Evolutionary conservation across 208 protist species (phyloP).

Genomic region (Leishmania arabica): DNA sequence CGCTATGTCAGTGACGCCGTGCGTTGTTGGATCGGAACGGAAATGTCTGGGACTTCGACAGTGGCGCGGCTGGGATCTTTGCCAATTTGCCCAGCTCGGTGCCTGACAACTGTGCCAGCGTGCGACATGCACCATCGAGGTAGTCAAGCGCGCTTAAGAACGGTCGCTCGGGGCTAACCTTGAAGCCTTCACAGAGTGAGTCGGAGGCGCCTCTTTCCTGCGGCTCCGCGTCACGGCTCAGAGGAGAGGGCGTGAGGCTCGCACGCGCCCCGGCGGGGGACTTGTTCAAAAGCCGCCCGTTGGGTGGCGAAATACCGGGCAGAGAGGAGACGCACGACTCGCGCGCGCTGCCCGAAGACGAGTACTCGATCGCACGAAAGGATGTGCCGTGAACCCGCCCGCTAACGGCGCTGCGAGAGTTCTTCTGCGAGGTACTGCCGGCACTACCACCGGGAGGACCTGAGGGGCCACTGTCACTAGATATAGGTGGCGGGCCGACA

Average conservation of each 20-base stretch:
- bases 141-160: conserved; percentile 44
- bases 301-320: neutral
- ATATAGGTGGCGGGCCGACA: neutral
- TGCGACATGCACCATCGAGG: conserved; percentile 48
- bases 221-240: neutral
- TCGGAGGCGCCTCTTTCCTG: neutral
- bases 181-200: neutral
- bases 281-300: neutral
- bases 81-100: conserved; percentile 23
- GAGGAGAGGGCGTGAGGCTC: neutral
- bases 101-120: conserved; percentile 26
- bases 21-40: conserved; percentile 1
- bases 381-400: neutral
- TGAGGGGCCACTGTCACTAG: neutral
- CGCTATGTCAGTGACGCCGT: conserved; percentile 17
- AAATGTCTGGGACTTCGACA: conserved; percentile 28
- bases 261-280: neutral
- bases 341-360: neutral
- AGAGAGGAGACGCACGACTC: conserved; percentile 2
- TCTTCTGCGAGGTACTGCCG: neutral
- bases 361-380: neutral
- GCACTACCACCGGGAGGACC: neutral
- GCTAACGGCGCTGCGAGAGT: neutral
- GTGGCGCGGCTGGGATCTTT: conserved; percentile 29
- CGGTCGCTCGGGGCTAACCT: conserved; percentile 23